These are phyloP conservation scores for Colletotrichum theobromicola DNA, from an alignment of 2,329 filamentous ascomycete genomes.

Conservation along the genomic window DNA sequence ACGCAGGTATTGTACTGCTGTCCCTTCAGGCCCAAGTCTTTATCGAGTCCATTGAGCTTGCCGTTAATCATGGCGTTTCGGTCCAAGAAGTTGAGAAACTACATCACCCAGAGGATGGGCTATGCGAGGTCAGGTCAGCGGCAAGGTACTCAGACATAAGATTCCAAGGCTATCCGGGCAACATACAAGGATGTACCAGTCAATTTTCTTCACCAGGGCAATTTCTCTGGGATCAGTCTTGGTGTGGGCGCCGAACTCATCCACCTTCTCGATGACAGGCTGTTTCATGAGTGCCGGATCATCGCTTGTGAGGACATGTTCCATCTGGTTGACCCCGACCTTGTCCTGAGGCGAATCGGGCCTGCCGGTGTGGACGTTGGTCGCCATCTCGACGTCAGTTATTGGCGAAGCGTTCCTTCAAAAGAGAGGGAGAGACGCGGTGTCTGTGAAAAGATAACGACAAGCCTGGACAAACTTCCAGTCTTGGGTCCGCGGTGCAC, in stretches of 20 bases:
- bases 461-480: neutral
- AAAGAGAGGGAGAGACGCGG: neutral
- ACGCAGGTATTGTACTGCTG: constrained; percentile 34
- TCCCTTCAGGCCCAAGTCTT: constrained; percentile 30
- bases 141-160: too few relatives aligned
- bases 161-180: neutral
- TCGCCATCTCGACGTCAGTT: neutral
- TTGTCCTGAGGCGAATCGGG: constrained; percentile 10
- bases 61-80: constrained; percentile 35
- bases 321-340: constrained; percentile 13
- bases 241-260: constrained; percentile 42
- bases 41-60: constrained; percentile 29
- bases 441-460: too few relatives aligned
- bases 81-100: constrained; percentile 31
- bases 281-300: constrained; percentile 19
- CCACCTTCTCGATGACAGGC: constrained; percentile 24
- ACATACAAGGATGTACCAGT: constrained; percentile 36
- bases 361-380: neutral
- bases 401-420: neutral
- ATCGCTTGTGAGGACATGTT: constrained; percentile 5
- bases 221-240: constrained; percentile 44
- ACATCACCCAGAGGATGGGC: constrained; percentile 26
- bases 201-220: constrained; percentile 38
- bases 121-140: neutral
- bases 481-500: neutral